phyloP scores from a whole-genome alignment of 306 rosid genomes.

The Alnus rubra region DNA sequence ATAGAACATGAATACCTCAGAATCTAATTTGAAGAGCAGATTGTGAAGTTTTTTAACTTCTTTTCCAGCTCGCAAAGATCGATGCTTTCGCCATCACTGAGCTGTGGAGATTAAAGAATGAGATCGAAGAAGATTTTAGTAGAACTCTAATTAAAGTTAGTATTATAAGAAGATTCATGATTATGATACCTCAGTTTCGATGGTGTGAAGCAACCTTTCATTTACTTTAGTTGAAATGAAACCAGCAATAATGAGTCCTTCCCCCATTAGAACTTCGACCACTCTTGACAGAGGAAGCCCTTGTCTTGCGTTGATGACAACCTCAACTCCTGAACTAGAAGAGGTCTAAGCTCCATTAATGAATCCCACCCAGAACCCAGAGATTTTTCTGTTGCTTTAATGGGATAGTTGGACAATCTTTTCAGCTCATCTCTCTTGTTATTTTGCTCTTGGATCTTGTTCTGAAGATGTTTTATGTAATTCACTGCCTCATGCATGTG shows the following conservation, averaged over 20 bases:
- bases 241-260: conserved; percentile 35
- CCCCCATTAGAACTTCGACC: conserved; percentile 28
- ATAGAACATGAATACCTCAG: background rate
- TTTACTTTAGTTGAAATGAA: conserved; percentile 39
- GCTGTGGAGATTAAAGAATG: conserved; percentile 10
- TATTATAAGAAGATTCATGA: too few species aligned
- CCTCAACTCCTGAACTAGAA: conserved; percentile 34
- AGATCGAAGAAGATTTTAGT: background rate
- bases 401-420: background rate
- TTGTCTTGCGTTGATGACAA: conserved; percentile 32
- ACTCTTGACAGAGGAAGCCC: conserved; percentile 40
- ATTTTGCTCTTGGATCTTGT: conserved; percentile 25
- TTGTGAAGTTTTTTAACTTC: conserved; percentile 12
- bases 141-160: too few species aligned
- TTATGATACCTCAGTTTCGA: conserved; percentile 35
- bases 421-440: conserved; percentile 39
- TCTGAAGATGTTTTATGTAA: conserved; percentile 39
- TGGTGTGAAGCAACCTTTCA: conserved; percentile 31
- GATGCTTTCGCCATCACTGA: conserved; percentile 16
- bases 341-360: conserved; percentile 9
- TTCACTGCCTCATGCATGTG: conserved; percentile 43
- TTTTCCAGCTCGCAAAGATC: conserved; percentile 29
- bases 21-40: background rate
- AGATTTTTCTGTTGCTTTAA: background rate
- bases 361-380: background rate